Base-by-base conservation (phyloP, 495 filamentous ascomycete genomes). In the Filosporella fistucella region DNA sequence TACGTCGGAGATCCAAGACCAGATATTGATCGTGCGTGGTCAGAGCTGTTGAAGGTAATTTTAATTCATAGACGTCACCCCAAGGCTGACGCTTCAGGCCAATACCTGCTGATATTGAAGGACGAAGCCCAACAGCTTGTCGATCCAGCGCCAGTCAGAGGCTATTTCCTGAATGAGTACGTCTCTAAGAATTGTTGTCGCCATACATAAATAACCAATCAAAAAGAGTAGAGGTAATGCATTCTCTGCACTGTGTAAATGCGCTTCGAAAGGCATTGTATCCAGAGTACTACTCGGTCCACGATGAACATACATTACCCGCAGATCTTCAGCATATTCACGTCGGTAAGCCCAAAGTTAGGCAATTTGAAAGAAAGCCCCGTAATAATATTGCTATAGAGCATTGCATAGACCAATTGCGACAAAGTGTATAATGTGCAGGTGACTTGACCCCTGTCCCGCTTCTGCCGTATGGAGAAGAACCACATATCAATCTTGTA, bases 211-310 rank as follows among this genome's bases (percentile, higher is more conserved):
- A 47, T 10, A 18, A 4, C 14, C 13, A 12, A 13, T 12, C 22
- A 51, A 36, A 6, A 9, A 38, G 35, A 24, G 49, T 59, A 17
- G 56, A 56, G 24, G 46, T 59, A 8, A 52, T 56, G 42, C 56
- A 56, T 23, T 56, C 56, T 11, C 30, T 56, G 24, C 56, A 59
- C 43, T 56, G 56, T 26, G 32, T 59, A 21, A 51, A 55, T 18
- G 32, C 51, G 4, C 21, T 55, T 40, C 43, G 56, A 12, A 47
- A 59, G 33, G 30, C 33, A 3, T 13, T 59, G 2, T 20, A 45
- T 21, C 42, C 36, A 11, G 56, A 59, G 3, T 59, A 51, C 36
- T 55, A 51, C 34, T 37, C 24, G 1, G 20, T 47, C 3, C 51
- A 49, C 29, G 39, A 28, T 1, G 32, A 38, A 24, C 46, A 51